These are phyloP conservation scores for Trifolium subterraneum DNA, from an alignment of 306 rosid species.

Conservation along the genomic window DNA sequence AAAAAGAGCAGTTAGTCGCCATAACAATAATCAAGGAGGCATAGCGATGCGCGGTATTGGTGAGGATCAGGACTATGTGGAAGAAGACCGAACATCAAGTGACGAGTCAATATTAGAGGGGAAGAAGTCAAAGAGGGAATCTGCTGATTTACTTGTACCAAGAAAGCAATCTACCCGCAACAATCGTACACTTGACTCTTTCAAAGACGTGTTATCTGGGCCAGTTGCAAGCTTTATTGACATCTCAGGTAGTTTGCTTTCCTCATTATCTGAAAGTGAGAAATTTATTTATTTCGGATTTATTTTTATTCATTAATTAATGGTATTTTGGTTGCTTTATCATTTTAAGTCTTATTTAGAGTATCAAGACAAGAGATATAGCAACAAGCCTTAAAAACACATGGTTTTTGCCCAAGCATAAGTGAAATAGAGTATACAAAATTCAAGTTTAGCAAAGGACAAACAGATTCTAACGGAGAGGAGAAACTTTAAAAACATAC, in stretches of 20 bases:
- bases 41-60: neutral
- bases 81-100: constrained; percentile 48
- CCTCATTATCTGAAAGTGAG: constrained; percentile 43
- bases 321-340: constrained; percentile 13
- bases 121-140: constrained; percentile 50
- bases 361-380: neutral
- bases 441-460: neutral
- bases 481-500: neutral
- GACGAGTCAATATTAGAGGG: constrained; percentile 43
- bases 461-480: neutral
- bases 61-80: constrained; percentile 45
- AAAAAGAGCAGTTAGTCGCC: constrained; percentile 14
- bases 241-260: constrained; percentile 23
- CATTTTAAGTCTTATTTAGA: neutral
- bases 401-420: neutral
- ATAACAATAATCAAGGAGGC: constrained; percentile 20
- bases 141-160: constrained; percentile 31
- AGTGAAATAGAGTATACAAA: neutral
- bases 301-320: neutral
- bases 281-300: constrained; percentile 31
- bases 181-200: constrained; percentile 48
- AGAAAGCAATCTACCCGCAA: constrained; percentile 33
- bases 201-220: constrained; percentile 40
- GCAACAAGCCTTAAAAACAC: neutral
- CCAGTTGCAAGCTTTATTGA: constrained; percentile 37